These are phyloP conservation scores for Magnusiomyces ingens DNA, from an alignment of 1,139 yeast species.

Conservation along the genomic window DNA sequence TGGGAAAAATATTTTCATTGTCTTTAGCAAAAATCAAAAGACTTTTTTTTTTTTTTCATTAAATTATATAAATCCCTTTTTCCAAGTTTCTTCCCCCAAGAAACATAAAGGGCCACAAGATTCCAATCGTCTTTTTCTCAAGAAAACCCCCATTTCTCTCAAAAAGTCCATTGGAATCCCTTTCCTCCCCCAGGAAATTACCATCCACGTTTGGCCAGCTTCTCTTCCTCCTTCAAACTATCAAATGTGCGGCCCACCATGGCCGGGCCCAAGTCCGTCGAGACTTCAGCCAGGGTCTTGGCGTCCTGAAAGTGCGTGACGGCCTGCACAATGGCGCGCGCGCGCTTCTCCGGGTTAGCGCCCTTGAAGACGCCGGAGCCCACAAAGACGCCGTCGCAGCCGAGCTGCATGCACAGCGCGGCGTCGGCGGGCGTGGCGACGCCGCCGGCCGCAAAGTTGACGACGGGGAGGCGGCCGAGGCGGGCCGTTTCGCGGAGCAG, in stretches of 20 bases:
- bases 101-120: too few relatives aligned
- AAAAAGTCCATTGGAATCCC: too few relatives aligned
- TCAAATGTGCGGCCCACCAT: constrained; percentile 64
- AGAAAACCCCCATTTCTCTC: neutral
- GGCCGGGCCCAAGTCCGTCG: constrained; percentile 70
- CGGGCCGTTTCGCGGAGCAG: constrained; percentile 46
- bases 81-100: neutral
- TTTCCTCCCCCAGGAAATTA: too few relatives aligned
- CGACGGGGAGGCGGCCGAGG: constrained; percentile 69
- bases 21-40: too few relatives aligned
- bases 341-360: constrained; percentile 66
- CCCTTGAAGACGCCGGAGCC: constrained; percentile 87
- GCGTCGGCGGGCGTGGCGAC: constrained; percentile 89
- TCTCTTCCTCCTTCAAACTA: constrained; percentile 43
- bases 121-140: neutral
- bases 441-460: constrained; percentile 88
- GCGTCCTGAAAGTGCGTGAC: constrained; percentile 71
- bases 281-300: constrained; percentile 55
- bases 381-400: constrained; percentile 88
- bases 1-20: too few relatives aligned
- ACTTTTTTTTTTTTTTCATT: neutral
- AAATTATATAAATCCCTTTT: neutral
- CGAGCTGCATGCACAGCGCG: constrained; percentile 81
- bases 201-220: constrained; percentile 50
- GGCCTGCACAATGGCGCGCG: constrained; percentile 75